Percentiles rank a stretch among this genome's conserved stretches.
Conservation (phyloP, 441 rosid genomes). For the Arabidopsis lyrata region DNA sequence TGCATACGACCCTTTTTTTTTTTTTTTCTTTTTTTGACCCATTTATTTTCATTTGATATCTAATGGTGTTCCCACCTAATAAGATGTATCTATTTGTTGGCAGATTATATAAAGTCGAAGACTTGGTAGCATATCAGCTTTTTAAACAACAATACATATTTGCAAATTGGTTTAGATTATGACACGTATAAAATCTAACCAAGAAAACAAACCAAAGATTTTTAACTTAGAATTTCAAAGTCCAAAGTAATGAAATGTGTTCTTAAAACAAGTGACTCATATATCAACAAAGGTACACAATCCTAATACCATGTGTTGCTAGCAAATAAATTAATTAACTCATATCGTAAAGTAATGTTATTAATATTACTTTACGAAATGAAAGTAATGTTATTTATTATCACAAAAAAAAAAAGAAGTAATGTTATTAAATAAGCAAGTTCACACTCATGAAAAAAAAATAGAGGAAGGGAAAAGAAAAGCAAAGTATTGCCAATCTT, state of each 20-base stretch:
- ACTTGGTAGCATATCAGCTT: neutral
- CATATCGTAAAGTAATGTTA: neutral
- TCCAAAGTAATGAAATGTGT: neutral
- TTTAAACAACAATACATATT: neutral
- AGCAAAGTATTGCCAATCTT: constrained; percentile 4
- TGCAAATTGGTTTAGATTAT: neutral
- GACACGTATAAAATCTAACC: neutral
- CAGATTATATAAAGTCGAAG: neutral
- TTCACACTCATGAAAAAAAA: neutral
- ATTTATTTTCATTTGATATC: constrained; percentile 16
- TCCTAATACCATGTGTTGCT: neutral
- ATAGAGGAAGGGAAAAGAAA: neutral
- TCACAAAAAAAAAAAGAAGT: too few species aligned
- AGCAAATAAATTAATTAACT: neutral
- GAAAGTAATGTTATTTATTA: too few species aligned
- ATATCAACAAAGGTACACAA: neutral
- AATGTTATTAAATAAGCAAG: neutral
- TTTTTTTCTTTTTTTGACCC: too few species aligned
- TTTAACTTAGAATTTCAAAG: neutral
- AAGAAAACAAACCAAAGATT: neutral
- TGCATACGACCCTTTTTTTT: constrained; percentile 14
- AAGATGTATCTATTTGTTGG: constrained; percentile 22
- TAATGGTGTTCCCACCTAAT: constrained; percentile 25
- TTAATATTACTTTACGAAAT: too few species aligned
- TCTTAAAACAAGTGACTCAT: neutral